Evolutionary conservation across 2,329 filamentous ascomycete species (phyloP), one percentile per base, ranked within the genome.

Genomic region (Phoma sp.): DNA sequence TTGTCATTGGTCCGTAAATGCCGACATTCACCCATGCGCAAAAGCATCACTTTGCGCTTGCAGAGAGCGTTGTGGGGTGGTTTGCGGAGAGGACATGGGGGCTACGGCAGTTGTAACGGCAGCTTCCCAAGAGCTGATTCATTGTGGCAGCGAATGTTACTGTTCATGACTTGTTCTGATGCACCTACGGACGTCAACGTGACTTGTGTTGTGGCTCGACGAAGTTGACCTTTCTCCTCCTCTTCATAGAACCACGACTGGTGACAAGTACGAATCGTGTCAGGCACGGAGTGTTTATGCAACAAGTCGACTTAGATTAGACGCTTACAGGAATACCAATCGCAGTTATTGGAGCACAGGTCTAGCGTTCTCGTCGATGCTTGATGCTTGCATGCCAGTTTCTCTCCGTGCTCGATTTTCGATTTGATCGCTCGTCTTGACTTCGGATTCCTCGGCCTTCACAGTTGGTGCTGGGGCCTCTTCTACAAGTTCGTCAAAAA

Each of bases 401-500:
- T 33, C 40, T 33, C n/a, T 7, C 12, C 12, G 2, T 18, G 18
- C 12, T 21, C 14, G 2, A 21, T 12, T 15, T 18, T 26, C 30
- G 25, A 14, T 11, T 12, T 37, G 36, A 4, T 21, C 17, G 17
- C 5, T 14, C 25, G 23, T 12, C 38, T 37, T 29, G n/a, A n/a
- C 25, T 5, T 38, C 25, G 14, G 43, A 17, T 10, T 49, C 26
- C 15, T 50, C 53, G 20, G 23, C 15, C 21, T 56, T 50, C 2
- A 38, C 47, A 20, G n/a, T 49, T 5, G 39, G 30, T 11, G 45
- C 33, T 25, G 60, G 60, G 15, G 37, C 38, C 12, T 59, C 40
- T 48, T 71, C 68, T 23, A 68, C 53, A 11, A 75, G 60, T 37
- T 72, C 68, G 43, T 75, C 74, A 30, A 75, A 74, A 12, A 76